Evolutionary conservation across 2,329 filamentous ascomycete species (phyloP).

Genomic region (Sporothrix globosa): DNA sequence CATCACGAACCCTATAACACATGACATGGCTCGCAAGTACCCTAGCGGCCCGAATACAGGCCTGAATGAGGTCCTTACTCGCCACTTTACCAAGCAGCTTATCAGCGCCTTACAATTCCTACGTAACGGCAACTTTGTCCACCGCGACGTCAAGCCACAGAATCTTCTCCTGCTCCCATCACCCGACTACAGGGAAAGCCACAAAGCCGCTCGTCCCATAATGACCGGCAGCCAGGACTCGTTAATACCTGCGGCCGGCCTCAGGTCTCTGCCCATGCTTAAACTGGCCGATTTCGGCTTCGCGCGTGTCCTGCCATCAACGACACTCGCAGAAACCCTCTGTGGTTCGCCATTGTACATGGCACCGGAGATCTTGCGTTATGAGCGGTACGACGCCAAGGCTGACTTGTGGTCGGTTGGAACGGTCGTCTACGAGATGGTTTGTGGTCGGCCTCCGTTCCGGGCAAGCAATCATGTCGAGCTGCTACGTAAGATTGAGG

Average conservation of each 20-base stretch:
- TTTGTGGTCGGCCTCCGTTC: constrained; percentile 87
- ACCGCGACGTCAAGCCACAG: constrained; percentile 96
- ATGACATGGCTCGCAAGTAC: constrained; percentile 91
- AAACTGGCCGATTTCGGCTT: constrained; percentile 99
- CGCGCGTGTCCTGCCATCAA: constrained; percentile 85
- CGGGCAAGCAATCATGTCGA: constrained; percentile 93
- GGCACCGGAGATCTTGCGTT: constrained; percentile 95
- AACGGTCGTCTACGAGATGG: constrained; percentile 94
- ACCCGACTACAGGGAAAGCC: constrained; percentile 66
- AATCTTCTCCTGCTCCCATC: constrained; percentile 90
- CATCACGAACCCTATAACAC: constrained; percentile 75
- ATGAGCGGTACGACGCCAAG: constrained; percentile 96
- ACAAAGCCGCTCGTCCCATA: constrained; percentile 67
- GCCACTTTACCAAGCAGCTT: constrained; percentile 95
- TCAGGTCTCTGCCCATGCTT: constrained; percentile 87
- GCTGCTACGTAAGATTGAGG: constrained; percentile 87
- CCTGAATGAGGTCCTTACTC: constrained; percentile 93
- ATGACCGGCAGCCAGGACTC: constrained; percentile 78
- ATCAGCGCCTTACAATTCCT: constrained; percentile 89
- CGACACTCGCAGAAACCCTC: constrained; percentile 90
- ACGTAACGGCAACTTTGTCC: constrained; percentile 81
- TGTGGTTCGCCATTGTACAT: constrained; percentile 98
- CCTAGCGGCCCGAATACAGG: constrained; percentile 80
- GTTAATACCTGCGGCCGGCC: constrained; percentile 75
- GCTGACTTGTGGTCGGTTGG: constrained; percentile 98